These are phyloP conservation scores for Noccaea caerulescens DNA, from an alignment of 345 rosid species.

Conservation along the genomic window DNA sequence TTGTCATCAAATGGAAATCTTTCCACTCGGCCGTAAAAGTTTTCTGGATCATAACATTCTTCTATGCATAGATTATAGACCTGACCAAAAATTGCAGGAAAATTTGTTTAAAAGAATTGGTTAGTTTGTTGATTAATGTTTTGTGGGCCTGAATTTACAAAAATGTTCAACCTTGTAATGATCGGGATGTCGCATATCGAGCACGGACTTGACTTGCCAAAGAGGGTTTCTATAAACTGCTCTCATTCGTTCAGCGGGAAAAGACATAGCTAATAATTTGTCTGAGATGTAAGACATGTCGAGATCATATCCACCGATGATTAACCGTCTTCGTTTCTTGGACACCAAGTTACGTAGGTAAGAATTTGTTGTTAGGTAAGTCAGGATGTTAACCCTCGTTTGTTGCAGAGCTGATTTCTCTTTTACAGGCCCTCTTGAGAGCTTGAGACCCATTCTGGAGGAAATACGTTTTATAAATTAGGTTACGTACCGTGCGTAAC, in stretches of 20 bases:
- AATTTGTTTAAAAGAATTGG: neutral
- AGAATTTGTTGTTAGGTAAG: constrained; percentile 58
- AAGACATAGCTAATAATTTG: constrained; percentile 80
- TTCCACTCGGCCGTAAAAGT: constrained; percentile 85
- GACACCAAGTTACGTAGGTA: constrained; percentile 84
- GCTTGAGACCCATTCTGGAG: constrained; percentile 69
- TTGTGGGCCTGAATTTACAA: too few species aligned
- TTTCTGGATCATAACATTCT: constrained; percentile 69
- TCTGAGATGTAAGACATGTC: constrained; percentile 94
- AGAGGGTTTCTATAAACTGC: constrained; percentile 90
- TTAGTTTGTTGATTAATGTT: neutral
- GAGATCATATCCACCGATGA: constrained; percentile 84
- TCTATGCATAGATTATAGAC: constrained; percentile 87
- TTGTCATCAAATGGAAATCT: constrained; percentile 87
- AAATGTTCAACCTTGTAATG: constrained; percentile 99
- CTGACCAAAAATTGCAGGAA: constrained; percentile 37
- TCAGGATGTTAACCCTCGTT: constrained; percentile 49
- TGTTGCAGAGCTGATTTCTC: constrained; percentile 34
- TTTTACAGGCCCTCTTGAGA: constrained; percentile 52
- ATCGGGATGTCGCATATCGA: constrained; percentile 75
- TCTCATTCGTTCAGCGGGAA: constrained; percentile 88
- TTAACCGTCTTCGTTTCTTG: constrained; percentile 77
- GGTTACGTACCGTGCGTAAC: neutral
- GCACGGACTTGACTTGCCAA: constrained; percentile 95
- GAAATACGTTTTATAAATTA: neutral